Base-by-base conservation (phyloP, 495 filamentous ascomycete genomes). In the Hypoxylon crocopeplum region DNA sequence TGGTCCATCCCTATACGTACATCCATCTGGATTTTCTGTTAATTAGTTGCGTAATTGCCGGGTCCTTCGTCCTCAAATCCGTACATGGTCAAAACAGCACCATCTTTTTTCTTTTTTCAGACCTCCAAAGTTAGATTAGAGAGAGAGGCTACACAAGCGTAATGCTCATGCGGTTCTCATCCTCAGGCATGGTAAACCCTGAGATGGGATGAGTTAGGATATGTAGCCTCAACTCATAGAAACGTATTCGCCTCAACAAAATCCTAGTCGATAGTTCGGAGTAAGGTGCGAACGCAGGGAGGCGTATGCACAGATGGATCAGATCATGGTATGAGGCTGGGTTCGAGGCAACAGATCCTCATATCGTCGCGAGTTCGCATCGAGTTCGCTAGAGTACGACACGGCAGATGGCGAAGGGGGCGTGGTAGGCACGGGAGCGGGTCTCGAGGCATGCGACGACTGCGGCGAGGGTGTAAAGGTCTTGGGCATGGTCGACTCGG, bases 301-400 rank as follows among this genome's bases (percentile, higher is more conserved):
- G 3, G 22, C 12, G 5, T 5, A 6, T 11, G 32, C 8, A 13
- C 5, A 12, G 32, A 34, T 34, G 36, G 33, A 34, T 72, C 65
- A 79, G 7, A 80, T 74, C 77, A 80, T 78, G 12, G 69, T 67
- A 42, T 68, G 68, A 13, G 78, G 78, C 51, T 72, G 57, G 30
- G 72, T 62, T 15, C 74, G 63, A 34, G 75, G 76, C 7, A 71
- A 37, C 75, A 81, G 72, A 34, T 80, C 76, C 52, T 81, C 77
- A 50, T 81, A 81, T 19, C 74, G 71, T 13, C 68, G 70, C 13
- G 72, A 72, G 46, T 74, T 70, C 47, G 70, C 59, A 53, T 79
- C 76, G 27, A 78, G 58, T 24, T 76, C 73, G 27, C 64, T 52
- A 4, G 56, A 48, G 20, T 66, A 66, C 8, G 62, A 66, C 5